Percentiles rank a stretch among this genome's conserved stretches.
Evolutionary conservation across 2,329 filamentous ascomycete genomes (phyloP).

Genomic region (Gyromitra esculenta): DNA sequence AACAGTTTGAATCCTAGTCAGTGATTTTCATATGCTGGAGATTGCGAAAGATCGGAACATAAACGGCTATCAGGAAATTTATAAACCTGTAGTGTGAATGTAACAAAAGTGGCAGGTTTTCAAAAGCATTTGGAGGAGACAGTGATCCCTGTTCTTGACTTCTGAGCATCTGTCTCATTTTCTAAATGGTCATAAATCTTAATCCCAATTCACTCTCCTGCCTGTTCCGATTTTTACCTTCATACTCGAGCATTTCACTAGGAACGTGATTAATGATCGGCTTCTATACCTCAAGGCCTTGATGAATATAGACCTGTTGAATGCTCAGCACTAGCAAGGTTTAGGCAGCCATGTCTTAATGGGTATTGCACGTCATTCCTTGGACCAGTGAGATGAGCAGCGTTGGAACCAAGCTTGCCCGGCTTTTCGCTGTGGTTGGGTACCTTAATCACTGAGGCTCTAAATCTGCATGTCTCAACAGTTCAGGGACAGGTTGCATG

Average conservation of each 20-base stretch:
- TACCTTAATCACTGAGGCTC: conserved; percentile 3
- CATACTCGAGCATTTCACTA: background rate
- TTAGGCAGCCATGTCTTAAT: background rate
- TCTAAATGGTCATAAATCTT: too few species aligned
- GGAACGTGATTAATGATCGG: background rate
- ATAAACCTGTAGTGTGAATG: too few species aligned
- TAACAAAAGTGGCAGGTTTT: too few species aligned
- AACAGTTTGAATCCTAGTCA: too few species aligned
- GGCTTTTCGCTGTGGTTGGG: background rate
- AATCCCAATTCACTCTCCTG: too few species aligned
- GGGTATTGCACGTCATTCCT: background rate
- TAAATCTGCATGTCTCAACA: conserved; percentile 1
- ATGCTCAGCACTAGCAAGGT: background rate
- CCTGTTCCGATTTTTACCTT: too few species aligned
- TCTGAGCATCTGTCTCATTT: too few species aligned
- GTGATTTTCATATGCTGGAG: too few species aligned
- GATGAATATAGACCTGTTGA: background rate
- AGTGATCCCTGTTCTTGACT: too few species aligned
- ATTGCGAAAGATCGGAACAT: too few species aligned
- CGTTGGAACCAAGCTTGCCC: background rate
- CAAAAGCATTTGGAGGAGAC: too few species aligned
- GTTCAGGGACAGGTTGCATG: background rate
- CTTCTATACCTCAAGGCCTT: background rate
- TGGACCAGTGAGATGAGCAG: background rate
- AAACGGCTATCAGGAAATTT: too few species aligned